Base-by-base conservation (phyloP, 805 yeast species). In the Kodamaea fukazawae region DNA sequence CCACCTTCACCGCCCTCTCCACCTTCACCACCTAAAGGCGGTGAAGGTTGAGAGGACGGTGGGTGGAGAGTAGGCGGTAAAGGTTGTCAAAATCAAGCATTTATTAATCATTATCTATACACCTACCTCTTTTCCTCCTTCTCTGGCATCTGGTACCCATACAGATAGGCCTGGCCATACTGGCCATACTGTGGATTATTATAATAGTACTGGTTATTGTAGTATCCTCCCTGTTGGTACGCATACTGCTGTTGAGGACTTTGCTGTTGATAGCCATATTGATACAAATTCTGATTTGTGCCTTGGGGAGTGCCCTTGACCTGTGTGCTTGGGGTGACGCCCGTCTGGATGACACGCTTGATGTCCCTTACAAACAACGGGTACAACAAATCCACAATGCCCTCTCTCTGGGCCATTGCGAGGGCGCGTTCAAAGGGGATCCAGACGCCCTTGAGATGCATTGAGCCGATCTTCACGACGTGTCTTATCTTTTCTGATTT, bases 371-470 rank as follows among this genome's bases (percentile, higher is more conserved):
- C 89, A 41, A 57, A 57, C 43, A 57, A 49, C 7, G 62, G 62
- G 38, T 57, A 57, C 51, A 57, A 53, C 50, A 57, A 47, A 45
- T 57, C 62, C 25, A 57, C 62, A 20, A 57, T 83, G 29, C 86
- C 84, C 57, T 86, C 93, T 46, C 82, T 70, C 60, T 83, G 83
- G 12, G 95, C 95, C 78, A 85, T 81, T 25, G 83, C 83, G 34
- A 80, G 67, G 1, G 95, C 95, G 36, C 93, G 69, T 46, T 85
- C 91, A 55, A 83, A 84, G 1, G 95, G 95, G 43, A 86, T 84
- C 95, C 95, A 86, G 34, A 86, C 95, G 28, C 95, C 95, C 64
- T 86, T 86, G 51, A 86, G 67, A 60, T 86, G 90, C 90, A 86
- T 85, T 10, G 89, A 81, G 4, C 95, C 95, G 45, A 84, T 82